phyloP scores from a whole-genome alignment of 495 filamentous ascomycete species.

The Daldinia grandis region DNA sequence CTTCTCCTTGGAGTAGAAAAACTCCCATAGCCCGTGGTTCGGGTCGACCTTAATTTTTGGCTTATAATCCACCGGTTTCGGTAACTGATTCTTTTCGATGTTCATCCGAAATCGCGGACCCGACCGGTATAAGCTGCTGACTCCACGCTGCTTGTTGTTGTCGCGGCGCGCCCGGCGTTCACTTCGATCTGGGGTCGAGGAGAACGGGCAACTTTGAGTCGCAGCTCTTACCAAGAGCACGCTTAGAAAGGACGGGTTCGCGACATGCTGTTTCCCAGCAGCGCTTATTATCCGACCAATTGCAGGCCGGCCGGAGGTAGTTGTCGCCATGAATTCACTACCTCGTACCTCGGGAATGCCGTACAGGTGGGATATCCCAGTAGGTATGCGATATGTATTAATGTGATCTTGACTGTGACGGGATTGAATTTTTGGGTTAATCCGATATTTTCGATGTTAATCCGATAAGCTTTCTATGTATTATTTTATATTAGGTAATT shows the following conservation, averaged over 20 bases:
- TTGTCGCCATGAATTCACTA: constrained; percentile 50
- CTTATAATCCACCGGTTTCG: constrained; percentile 70
- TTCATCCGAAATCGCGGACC: constrained; percentile 75
- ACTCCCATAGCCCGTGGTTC: constrained; percentile 91
- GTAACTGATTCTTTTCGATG: constrained; percentile 74
- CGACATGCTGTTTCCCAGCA: constrained; percentile 18
- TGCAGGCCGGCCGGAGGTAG: constrained; percentile 54
- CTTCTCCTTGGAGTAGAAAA: constrained; percentile 76
- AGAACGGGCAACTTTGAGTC: constrained; percentile 41
- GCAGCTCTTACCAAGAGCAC: constrained; percentile 11
- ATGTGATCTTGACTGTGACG: constrained; percentile 1
- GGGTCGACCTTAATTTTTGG: constrained; percentile 65
- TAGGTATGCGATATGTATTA: constrained; percentile 8
- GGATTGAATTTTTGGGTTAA: constrained; percentile 41
- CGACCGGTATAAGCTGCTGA: constrained; percentile 79
- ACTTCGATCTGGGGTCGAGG: constrained; percentile 41
- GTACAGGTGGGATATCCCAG: background rate
- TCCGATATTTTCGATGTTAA: constrained; percentile 28
- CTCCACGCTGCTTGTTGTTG: constrained; percentile 74
- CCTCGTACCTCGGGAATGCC: constrained; percentile 12
- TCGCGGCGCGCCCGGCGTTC: constrained; percentile 56
- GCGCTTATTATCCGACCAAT: constrained; percentile 47
- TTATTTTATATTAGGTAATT: constrained; percentile 3
- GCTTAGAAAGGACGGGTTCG: constrained; percentile 20
- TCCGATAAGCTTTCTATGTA: constrained; percentile 41